A percentile compares a stretch with the other conserved stretches of the same genome.
Evolutionary conservation across 1,284 basidiomycete species (phyloP).

Genomic region (Pseudozyma tsukubaensis): DNA sequence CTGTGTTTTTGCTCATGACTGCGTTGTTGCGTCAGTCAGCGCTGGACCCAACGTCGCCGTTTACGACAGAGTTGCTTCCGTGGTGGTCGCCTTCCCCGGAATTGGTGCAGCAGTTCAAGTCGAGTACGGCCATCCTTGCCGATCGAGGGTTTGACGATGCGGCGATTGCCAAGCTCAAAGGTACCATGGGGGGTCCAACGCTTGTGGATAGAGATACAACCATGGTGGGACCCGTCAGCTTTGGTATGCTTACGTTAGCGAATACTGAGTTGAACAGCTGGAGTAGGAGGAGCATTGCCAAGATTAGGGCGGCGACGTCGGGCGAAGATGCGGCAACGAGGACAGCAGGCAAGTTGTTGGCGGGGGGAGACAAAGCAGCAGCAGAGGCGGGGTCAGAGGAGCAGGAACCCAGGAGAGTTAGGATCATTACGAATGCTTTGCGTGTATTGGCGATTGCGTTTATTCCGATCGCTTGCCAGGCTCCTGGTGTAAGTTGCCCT

Average conservation of each 20-base stretch:
- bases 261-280: conserved; percentile 62
- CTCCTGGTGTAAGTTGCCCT: conserved; percentile 77
- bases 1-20: conserved; percentile 60
- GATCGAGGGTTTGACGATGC: conserved; percentile 61
- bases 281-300: conserved; percentile 46
- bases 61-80: conserved; percentile 55
- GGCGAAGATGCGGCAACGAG: conserved; percentile 27
- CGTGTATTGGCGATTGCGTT: conserved; percentile 77
- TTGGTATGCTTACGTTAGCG: conserved; percentile 60
- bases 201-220: conserved; percentile 59
- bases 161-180: conserved; percentile 45
- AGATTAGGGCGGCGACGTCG: conserved; percentile 25
- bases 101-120: conserved; percentile 53
- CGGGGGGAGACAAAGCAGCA: neutral
- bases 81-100: conserved; percentile 64
- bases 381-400: conserved; percentile 27
- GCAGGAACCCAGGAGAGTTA: conserved; percentile 59
- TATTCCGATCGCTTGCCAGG: conserved; percentile 80
- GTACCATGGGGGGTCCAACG: conserved; percentile 60
- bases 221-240: conserved; percentile 58
- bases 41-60: conserved; percentile 41
- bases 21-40: conserved; percentile 55
- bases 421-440: conserved; percentile 75
- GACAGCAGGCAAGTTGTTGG: conserved; percentile 32
- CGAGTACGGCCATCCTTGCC: conserved; percentile 50